These are phyloP conservation scores for Vitis riparia DNA, from an alignment of 164 flowering plant species.

Conservation along the genomic window DNA sequence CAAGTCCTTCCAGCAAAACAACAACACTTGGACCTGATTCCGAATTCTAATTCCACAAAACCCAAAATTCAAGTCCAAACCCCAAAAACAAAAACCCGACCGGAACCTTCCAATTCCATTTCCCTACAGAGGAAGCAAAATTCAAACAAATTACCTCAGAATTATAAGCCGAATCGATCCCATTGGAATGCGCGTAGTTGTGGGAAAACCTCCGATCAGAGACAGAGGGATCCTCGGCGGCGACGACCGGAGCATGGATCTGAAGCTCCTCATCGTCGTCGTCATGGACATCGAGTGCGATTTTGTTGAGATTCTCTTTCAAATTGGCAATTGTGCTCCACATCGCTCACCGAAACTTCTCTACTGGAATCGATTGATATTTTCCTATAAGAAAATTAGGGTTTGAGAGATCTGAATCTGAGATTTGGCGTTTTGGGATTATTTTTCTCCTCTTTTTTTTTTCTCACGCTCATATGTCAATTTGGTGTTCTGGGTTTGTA, in stretches of 20 bases:
- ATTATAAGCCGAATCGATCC: slow-evolving; percentile 41
- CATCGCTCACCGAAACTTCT: slow-evolving; percentile 27
- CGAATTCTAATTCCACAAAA: no score
- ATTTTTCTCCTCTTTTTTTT: no score
- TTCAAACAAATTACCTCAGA: slow-evolving; percentile 50
- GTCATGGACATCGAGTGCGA: slow-evolving; percentile 83
- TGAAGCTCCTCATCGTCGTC: slow-evolving; percentile 57
- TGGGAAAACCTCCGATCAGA: slow-evolving; percentile 64
- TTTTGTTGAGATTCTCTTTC: slow-evolving; percentile 83
- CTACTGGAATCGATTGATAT: no score
- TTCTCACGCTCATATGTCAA: no score
- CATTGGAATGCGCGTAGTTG: slow-evolving; percentile 64
- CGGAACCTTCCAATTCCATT: no score
- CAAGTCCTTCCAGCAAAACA: no score
- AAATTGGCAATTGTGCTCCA: slow-evolving; percentile 66
- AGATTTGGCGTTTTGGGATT: no score
- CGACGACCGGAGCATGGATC: slow-evolving; percentile 37
- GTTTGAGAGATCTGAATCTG: no score
- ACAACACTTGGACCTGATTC: no score
- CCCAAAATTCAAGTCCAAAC: not conserved
- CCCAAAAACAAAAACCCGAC: not conserved
- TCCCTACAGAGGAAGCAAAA: no score
- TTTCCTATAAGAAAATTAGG: no score
- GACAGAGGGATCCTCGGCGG: slow-evolving; percentile 31
- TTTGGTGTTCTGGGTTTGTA: no score